Conservation (phyloP, 768 basidiomycete species). For the Tylopilus felleus region DNA sequence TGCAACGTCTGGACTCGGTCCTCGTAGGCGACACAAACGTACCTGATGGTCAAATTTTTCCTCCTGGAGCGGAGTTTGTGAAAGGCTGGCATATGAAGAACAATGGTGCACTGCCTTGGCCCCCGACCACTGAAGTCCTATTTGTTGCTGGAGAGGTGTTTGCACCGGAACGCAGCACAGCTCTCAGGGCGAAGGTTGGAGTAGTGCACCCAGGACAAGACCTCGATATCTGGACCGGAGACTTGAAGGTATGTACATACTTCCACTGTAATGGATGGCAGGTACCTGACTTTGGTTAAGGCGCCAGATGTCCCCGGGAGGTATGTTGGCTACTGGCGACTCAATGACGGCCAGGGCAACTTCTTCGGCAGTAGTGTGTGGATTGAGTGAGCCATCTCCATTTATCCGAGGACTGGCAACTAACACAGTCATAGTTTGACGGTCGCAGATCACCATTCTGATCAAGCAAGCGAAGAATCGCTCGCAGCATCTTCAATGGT, state of each 20-base stretch:
- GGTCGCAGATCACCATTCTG: constrained; percentile 51
- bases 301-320: constrained; percentile 72
- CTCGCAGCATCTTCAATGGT: constrained; percentile 64
- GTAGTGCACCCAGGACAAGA: constrained; percentile 52
- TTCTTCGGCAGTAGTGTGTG: constrained; percentile 70
- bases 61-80: constrained; percentile 81
- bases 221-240: constrained; percentile 66
- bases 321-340: constrained; percentile 75
- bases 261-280: background rate
- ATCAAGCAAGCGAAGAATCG: constrained; percentile 43
- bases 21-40: constrained; percentile 70
- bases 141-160: constrained; percentile 73
- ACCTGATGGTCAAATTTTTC: constrained; percentile 70
- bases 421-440: constrained; percentile 47
- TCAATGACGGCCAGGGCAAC: constrained; percentile 54
- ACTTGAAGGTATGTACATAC: constrained; percentile 58
- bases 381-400: constrained; percentile 61
- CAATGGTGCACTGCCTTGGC: constrained; percentile 62
- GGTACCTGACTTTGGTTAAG: constrained; percentile 28
- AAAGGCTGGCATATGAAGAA: constrained; percentile 81
- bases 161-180: constrained; percentile 32
- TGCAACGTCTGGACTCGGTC: constrained; percentile 42
- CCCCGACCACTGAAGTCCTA: constrained; percentile 59
- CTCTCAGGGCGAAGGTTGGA: constrained; percentile 48
- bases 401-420: background rate